Conservation (phyloP, 2,329 filamentous ascomycete species). For the Aureobasidium sp. region DNA sequence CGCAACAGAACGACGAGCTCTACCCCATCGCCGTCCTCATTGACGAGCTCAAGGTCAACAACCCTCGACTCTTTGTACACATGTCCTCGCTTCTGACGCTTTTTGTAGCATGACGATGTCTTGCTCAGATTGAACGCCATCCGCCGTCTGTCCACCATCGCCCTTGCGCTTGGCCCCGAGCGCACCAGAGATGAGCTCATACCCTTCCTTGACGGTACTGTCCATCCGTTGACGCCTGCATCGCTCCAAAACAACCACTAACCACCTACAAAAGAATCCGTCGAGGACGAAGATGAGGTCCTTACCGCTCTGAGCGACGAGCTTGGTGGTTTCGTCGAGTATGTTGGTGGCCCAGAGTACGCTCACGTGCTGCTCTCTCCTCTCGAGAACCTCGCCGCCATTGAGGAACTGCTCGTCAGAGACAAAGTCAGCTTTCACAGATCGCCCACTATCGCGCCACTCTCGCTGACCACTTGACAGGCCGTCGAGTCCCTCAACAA, state of each 20-base stretch:
- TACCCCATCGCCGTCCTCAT: constrained; percentile 99
- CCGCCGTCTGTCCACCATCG: constrained; percentile 95
- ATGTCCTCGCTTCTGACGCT: not conserved
- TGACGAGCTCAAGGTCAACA: constrained; percentile 90
- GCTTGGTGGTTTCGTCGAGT: constrained; percentile 93
- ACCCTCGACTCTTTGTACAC: not conserved
- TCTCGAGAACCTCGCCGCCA: constrained; percentile 94
- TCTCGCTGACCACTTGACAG: constrained; percentile 44
- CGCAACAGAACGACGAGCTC: constrained; percentile 91
- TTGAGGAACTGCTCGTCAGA: constrained; percentile 94
- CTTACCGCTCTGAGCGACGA: constrained; percentile 95
- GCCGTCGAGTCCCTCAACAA: constrained; percentile 99
- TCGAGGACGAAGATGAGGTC: constrained; percentile 98
- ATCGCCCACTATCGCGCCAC: not conserved
- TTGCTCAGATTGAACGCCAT: constrained; percentile 97
- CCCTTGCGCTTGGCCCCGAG: constrained; percentile 89
- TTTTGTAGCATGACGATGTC: constrained; percentile 85
- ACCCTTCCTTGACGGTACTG: constrained; percentile 94
- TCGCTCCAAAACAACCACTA: constrained; percentile 20
- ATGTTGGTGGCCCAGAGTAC: constrained; percentile 88
- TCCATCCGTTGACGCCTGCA: not conserved
- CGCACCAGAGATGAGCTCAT: constrained; percentile 97
- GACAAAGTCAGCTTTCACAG: constrained; percentile 69
- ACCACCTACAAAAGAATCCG: constrained; percentile 64
- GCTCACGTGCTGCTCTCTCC: constrained; percentile 95